A percentile compares a stretch with the other conserved stretches of the same genome.
These are phyloP conservation scores for Cyclotella cryptica DNA, from an alignment of 108 stramenopile species.

Conservation along the genomic window DNA sequence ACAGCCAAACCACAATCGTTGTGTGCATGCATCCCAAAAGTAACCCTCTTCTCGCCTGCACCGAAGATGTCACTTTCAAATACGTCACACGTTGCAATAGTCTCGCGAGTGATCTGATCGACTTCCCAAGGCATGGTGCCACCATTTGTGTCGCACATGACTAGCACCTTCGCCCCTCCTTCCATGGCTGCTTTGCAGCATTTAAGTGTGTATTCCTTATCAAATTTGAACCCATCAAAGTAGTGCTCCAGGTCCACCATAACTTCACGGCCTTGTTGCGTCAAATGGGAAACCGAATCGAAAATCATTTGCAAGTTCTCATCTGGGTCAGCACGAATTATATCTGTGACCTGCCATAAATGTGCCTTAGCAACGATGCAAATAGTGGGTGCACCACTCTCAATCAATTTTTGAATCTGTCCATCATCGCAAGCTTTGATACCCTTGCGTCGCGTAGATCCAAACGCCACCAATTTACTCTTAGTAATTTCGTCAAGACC, in stretches of 20 bases:
- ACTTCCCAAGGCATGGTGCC: slow-evolving; percentile 94
- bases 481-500: slow-evolving; percentile 59
- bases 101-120: slow-evolving; percentile 51
- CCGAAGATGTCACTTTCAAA: slow-evolving; percentile 5
- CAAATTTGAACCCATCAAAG: slow-evolving; percentile 88
- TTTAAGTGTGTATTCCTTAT: slow-evolving; percentile 73
- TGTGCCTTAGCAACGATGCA: slow-evolving; percentile 95
- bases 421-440: slow-evolving; percentile 71
- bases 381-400: slow-evolving; percentile 76
- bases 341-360: slow-evolving; percentile 92
- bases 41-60: slow-evolving; percentile 24
- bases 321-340: slow-evolving; percentile 82
- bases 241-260: slow-evolving; percentile 94
- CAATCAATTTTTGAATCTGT: slow-evolving; percentile 82
- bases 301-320: slow-evolving; percentile 93
- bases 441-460: slow-evolving; percentile 86
- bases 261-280: slow-evolving; percentile 58
- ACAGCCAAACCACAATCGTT: slow-evolving; percentile 96
- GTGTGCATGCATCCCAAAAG: slow-evolving; percentile 91
- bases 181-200: slow-evolving; percentile 85
- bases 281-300: slow-evolving; percentile 85
- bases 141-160: slow-evolving; percentile 96
- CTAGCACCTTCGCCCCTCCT: slow-evolving; percentile 85
- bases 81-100: slow-evolving; percentile 55
- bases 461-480: slow-evolving; percentile 88